Evolutionary conservation across 139 green algal species (phyloP).

Genomic region (Trebouxia sp.): DNA sequence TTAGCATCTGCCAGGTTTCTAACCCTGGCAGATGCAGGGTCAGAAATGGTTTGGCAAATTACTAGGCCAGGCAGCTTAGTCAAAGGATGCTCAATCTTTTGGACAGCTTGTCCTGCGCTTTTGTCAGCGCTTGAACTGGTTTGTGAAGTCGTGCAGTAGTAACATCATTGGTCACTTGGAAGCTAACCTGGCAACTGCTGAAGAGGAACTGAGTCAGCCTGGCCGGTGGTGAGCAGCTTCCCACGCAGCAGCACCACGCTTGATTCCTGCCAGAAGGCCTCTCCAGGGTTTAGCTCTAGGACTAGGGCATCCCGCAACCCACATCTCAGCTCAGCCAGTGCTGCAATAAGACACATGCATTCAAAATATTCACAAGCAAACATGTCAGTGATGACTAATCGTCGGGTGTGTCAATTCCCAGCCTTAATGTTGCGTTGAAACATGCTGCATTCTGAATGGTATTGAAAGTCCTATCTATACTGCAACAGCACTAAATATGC

Average conservation of each 20-base stretch:
- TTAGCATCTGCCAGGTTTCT: too few relatives aligned
- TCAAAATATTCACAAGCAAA: not conserved
- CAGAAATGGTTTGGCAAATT: too few relatives aligned
- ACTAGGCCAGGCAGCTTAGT: too few relatives aligned
- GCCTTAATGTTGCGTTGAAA: not conserved
- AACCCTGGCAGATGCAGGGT: too few relatives aligned
- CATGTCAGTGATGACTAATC: not conserved
- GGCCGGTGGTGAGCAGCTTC: constrained; percentile 28
- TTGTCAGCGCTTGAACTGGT: too few relatives aligned
- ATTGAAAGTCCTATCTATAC: too few relatives aligned
- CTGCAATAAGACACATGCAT: not conserved
- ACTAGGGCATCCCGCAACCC: constrained; percentile 41
- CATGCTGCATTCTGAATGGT: too few relatives aligned
- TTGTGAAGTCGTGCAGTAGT: too few relatives aligned
- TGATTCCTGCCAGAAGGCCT: constrained; percentile 29
- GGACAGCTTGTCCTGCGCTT: too few relatives aligned
- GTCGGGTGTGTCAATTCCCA: not conserved
- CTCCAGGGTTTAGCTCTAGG: constrained; percentile 33
- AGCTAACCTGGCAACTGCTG: constrained; percentile 8
- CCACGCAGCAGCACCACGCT: constrained; percentile 45
- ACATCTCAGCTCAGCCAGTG: constrained; percentile 33
- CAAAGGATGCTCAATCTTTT: too few relatives aligned
- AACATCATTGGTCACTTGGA: not conserved
- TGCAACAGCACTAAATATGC: too few relatives aligned
- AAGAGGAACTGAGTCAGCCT: constrained; percentile 1